Evolutionary conservation across 768 basidiomycete genomes (phyloP).

Genomic region (Termitomyces sp.): DNA sequence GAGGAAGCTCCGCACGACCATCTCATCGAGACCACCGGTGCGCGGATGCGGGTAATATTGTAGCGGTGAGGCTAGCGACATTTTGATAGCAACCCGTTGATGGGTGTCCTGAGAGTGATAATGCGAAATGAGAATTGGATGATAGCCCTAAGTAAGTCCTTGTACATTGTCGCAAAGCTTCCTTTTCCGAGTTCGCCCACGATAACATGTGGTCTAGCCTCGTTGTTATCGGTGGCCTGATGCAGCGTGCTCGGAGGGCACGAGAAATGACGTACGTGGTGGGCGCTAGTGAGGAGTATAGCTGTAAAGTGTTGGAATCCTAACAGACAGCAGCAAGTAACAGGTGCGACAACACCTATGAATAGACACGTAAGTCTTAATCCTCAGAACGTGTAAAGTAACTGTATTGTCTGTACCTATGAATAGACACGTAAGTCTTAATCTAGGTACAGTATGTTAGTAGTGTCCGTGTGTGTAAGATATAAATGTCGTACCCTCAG

Average conservation of each 20-base stretch:
- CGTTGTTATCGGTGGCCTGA: slow-evolving; percentile 53
- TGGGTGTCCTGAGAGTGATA: slow-evolving; percentile 56
- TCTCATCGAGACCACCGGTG: slow-evolving; percentile 86
- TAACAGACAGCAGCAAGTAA: no score
- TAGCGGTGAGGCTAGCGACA: slow-evolving; percentile 83
- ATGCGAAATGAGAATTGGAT: slow-evolving; percentile 23
- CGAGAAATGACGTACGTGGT: slow-evolving; percentile 1
- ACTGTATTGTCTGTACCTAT: no score
- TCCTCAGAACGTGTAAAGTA: no score
- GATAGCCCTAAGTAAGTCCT: slow-evolving; percentile 38
- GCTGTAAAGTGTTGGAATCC: no score
- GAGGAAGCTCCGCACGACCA: slow-evolving; percentile 88
- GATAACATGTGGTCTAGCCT: slow-evolving; percentile 75
- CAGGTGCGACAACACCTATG: no score
- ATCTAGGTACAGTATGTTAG: no score
- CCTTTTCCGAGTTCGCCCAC: slow-evolving; percentile 55
- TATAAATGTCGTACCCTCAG: no score
- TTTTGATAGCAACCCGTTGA: slow-evolving; percentile 65
- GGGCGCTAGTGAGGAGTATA: slow-evolving; percentile 9
- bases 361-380: no score
- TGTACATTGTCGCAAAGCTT: not conserved
- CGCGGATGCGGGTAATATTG: slow-evolving; percentile 91
- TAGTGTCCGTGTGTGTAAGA: no score
- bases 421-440: no score
- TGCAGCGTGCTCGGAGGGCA: not conserved